phyloP scores from a whole-genome alignment of 805 yeast genomes.

The Hyphopichia homilentoma region DNA sequence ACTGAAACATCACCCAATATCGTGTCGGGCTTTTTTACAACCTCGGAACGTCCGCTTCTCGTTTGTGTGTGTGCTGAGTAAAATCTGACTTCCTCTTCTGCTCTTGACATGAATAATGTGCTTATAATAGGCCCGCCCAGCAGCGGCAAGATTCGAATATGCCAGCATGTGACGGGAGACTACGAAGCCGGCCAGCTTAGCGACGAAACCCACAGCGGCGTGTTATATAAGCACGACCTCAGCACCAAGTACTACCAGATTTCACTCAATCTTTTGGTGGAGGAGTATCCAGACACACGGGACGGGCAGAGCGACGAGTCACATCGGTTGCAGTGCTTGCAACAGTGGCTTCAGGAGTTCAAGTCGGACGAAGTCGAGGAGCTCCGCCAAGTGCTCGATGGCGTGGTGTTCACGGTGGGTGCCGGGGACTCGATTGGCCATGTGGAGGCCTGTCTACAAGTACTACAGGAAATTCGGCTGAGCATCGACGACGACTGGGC shows the following conservation, averaged over 20 bases:
- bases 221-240: slow-evolving; percentile 22
- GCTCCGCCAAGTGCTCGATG: slow-evolving; percentile 44
- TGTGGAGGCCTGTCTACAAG: slow-evolving; percentile 15
- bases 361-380: slow-evolving; percentile 33
- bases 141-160: slow-evolving; percentile 35
- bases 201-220: slow-evolving; percentile 28
- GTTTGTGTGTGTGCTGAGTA: too few species aligned
- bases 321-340: slow-evolving; percentile 17
- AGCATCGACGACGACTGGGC: slow-evolving; percentile 13
- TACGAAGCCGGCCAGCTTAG: slow-evolving; percentile 30
- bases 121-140: slow-evolving; percentile 43
- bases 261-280: slow-evolving; percentile 29
- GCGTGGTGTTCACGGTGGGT: slow-evolving; percentile 41
- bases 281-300: slow-evolving; percentile 30
- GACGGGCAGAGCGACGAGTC: slow-evolving; percentile 2
- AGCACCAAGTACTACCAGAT: slow-evolving; percentile 30
- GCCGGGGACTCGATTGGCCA: slow-evolving; percentile 15
- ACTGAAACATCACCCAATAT: too few species aligned
- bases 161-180: slow-evolving; percentile 23
- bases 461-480: slow-evolving; percentile 9
- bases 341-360: slow-evolving; percentile 40
- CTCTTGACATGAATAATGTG: slow-evolving; percentile 44
- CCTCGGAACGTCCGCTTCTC: too few species aligned
- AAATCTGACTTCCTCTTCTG: too few species aligned
- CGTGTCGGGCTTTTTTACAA: too few species aligned